Conservation (phyloP, 1,139 yeast species). For the Lodderomyces elongisporus region DNA sequence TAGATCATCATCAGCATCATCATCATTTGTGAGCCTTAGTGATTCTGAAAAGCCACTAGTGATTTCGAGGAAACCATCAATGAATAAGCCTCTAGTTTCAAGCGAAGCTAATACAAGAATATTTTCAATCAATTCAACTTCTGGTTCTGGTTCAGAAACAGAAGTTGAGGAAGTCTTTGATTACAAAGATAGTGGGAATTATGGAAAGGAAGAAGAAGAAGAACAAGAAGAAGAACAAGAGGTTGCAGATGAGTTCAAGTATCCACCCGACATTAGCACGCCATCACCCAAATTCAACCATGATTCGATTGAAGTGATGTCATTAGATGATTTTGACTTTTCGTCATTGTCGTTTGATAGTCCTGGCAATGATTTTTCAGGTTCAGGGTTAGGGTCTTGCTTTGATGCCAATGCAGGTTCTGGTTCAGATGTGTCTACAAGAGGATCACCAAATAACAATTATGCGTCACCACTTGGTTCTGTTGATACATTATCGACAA, state of each 20-base stretch:
- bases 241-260: background rate
- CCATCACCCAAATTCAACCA: constrained; percentile 4
- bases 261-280: too few relatives aligned
- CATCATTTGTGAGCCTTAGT: too few relatives aligned
- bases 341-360: too few relatives aligned
- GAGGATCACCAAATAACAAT: constrained; percentile 4
- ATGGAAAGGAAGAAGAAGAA: constrained; percentile 1
- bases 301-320: background rate
- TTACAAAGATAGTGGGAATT: background rate
- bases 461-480: constrained; percentile 8
- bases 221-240: background rate
- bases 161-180: constrained; percentile 2
- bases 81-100: background rate
- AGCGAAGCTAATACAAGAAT: constrained; percentile 5
- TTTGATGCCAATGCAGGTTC: constrained; percentile 1
- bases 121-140: background rate
- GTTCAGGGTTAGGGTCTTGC: background rate
- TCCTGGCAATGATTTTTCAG: background rate
- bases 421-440: constrained; percentile 3
- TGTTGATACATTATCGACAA: constrained; percentile 10
- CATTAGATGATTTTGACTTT: constrained; percentile 4
- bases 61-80: constrained; percentile 18
- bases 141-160: constrained; percentile 2
- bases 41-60: constrained; percentile 19
- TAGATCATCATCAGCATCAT: too few relatives aligned